These are phyloP conservation scores for Tricladium varicosporioides DNA, from an alignment of 2,329 filamentous ascomycete genomes.

Conservation along the genomic window DNA sequence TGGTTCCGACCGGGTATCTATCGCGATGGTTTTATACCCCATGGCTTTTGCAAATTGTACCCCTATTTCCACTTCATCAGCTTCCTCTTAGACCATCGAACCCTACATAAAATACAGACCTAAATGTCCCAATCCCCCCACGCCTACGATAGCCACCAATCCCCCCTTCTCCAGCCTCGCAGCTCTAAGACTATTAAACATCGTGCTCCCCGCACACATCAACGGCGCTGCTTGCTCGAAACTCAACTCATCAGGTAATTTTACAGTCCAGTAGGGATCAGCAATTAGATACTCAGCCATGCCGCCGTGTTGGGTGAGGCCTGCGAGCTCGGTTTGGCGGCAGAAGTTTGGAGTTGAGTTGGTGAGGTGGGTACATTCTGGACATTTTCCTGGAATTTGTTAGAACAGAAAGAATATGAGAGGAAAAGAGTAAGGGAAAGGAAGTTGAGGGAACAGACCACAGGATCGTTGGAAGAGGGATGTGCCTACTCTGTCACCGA, in stretches of 20 bases:
- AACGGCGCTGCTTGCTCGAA: slow-evolving; percentile 8
- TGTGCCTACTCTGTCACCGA: background rate
- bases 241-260: background rate
- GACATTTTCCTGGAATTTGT: too few relatives aligned
- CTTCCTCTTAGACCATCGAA: background rate
- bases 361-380: too few relatives aligned
- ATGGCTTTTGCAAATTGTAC: slow-evolving; percentile 68
- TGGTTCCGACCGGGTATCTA: background rate
- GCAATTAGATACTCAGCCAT: slow-evolving; percentile 4
- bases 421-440: too few relatives aligned
- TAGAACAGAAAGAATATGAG: too few relatives aligned
- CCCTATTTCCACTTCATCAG: background rate
- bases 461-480: background rate
- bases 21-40: slow-evolving; percentile 34
- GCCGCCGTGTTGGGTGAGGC: slow-evolving; percentile 1
- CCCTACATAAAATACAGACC: slow-evolving; percentile 34
- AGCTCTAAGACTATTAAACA: background rate
- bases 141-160: slow-evolving; percentile 62
- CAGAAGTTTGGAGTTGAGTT: background rate
- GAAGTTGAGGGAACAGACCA: background rate
- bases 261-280: slow-evolving; percentile 1
- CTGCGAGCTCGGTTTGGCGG: background rate
- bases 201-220: slow-evolving; percentile 6
- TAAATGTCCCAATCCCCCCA: slow-evolving; percentile 71
- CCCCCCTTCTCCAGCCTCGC: background rate